Conservation (phyloP, 2,329 filamentous ascomycete genomes). For the Cercospora beticola region DNA sequence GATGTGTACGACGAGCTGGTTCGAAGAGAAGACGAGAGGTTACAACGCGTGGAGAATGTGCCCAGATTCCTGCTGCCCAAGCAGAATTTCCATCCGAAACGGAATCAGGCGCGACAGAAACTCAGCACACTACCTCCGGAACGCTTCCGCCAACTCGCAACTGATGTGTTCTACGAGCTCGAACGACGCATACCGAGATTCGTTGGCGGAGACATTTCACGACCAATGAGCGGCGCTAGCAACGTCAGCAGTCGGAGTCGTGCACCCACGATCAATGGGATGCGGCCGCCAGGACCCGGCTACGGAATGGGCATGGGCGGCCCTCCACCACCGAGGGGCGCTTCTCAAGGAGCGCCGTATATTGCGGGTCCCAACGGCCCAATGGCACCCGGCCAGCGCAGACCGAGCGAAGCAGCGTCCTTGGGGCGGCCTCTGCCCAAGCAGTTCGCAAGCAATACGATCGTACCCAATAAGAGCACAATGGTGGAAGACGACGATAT, state of each 20-base stretch:
- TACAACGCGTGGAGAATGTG: constrained; percentile 49
- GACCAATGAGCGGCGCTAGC: constrained; percentile 67
- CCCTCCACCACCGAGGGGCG: constrained; percentile 28
- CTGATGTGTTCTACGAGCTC: constrained; percentile 93
- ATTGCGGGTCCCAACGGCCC: constrained; percentile 30
- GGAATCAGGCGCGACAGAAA: constrained; percentile 95
- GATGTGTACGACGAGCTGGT: constrained; percentile 96
- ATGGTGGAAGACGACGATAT: constrained; percentile 88
- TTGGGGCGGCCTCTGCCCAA: constrained; percentile 76
- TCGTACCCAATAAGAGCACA: constrained; percentile 95
- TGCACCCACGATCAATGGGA: constrained; percentile 33
- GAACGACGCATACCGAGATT: constrained; percentile 88
- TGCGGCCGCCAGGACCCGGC: constrained; percentile 39
- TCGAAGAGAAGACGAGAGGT: constrained; percentile 69
- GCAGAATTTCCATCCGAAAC: constrained; percentile 88
- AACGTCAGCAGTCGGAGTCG: constrained; percentile 29
- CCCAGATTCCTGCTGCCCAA: constrained; percentile 80
- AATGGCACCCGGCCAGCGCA: constrained; percentile 47
- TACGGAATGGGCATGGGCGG: constrained; percentile 29
- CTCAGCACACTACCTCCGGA: constrained; percentile 83
- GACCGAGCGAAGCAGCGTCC: constrained; percentile 40
- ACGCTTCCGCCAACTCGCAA: constrained; percentile 86
- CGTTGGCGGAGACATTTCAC: constrained; percentile 64
- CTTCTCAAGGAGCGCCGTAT: constrained; percentile 27
- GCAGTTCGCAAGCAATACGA: constrained; percentile 91